A percentile compares a stretch with the other conserved stretches of the same genome.
Conservation (phyloP, 495 filamentous ascomycete genomes). For the Daldinia grandis region DNA sequence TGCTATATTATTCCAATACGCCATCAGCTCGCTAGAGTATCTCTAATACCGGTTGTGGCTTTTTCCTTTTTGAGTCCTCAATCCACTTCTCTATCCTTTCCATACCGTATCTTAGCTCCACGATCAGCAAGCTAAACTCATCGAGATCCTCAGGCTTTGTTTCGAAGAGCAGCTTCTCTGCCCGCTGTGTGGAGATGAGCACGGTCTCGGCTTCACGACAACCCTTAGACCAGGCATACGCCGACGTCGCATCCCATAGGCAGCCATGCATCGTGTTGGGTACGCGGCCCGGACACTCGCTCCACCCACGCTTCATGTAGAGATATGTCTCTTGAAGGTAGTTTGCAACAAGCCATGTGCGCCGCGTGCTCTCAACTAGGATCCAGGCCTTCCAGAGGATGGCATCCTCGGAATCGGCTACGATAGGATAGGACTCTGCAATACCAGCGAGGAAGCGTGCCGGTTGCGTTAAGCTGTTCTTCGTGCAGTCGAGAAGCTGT, state of each 20-base stretch:
- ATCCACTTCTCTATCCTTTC: conserved; percentile 41
- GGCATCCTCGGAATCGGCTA: not conserved
- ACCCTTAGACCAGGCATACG: conserved; percentile 40
- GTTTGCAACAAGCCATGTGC: conserved; percentile 42
- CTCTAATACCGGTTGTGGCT: not conserved
- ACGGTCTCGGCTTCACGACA: conserved; percentile 14
- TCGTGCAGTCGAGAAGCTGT: conserved; percentile 47
- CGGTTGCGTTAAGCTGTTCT: conserved; percentile 36
- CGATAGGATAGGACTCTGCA: not conserved
- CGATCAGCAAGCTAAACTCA: conserved; percentile 36
- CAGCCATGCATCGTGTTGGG: conserved; percentile 43
- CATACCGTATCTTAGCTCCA: conserved; percentile 36
- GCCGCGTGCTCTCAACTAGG: conserved; percentile 48
- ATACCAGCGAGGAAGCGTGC: conserved; percentile 24
- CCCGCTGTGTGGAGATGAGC: conserved; percentile 28
- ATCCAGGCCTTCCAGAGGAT: conserved; percentile 52
- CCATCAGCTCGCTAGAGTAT: not conserved
- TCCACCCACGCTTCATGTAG: conserved; percentile 47
- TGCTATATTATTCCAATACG: not conserved
- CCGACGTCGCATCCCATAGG: conserved; percentile 49
- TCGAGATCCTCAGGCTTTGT: conserved; percentile 38
- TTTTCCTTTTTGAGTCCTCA: conserved; percentile 13
- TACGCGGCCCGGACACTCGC: conserved; percentile 44
- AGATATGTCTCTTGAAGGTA: conserved; percentile 42
- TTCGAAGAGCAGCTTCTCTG: conserved; percentile 31